Base-by-base conservation (phyloP, 2,329 filamentous ascomycete genomes). In the Peltaster fructicola region DNA sequence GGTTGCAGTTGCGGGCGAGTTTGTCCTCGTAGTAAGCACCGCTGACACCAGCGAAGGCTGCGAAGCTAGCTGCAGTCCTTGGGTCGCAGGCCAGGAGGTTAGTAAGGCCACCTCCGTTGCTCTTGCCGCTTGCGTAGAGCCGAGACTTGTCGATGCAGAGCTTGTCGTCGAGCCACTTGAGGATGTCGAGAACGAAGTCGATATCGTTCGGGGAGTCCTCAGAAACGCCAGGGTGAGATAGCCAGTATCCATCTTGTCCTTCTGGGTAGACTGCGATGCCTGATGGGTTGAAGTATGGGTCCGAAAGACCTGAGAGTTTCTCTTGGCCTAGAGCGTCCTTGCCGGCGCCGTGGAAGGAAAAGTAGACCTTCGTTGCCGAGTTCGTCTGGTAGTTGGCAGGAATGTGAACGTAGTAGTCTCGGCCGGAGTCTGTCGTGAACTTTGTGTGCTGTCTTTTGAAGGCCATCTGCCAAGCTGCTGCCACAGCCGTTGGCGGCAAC, bases 51-150 rank as follows among this genome's bases (percentile, higher is more conserved):
- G 56, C 58, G 31, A 64, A 64, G 1, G 59, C 60, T 8, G 60
- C 59, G 22, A 65, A 53, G 5, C 49, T 47, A 6, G 38, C 43
- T 1, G 52, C 53, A 2, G 54, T 48, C 3, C 35, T 39, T 1
- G 47, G 27, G 24, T 60, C 49, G 35, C 58, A 65, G 5, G 61
- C 58, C 7, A 63, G 51, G 3, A 54, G 35, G 12, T 51, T 54
- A 6, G 52, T 52, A 10, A 58, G 54, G 27, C 41, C 39, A 7
- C 54, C 63, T 6, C 61, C 64, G 23, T 68, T 65, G 35, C 53
- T 66, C 34, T 67, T 65, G 23, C 57, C 59, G 1, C 50, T 47
- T 4, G 50, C 50, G 30, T 59, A 63, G 22, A 63, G 43, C 4
- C 47, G 49, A 4, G 43, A 38, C 1, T 40, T 31, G 29, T 62